Percentiles rank a stretch among this genome's conserved stretches.
Evolutionary conservation across 2,329 filamentous ascomycete genomes (phyloP).

Genomic region (Alternaria ventricosa): DNA sequence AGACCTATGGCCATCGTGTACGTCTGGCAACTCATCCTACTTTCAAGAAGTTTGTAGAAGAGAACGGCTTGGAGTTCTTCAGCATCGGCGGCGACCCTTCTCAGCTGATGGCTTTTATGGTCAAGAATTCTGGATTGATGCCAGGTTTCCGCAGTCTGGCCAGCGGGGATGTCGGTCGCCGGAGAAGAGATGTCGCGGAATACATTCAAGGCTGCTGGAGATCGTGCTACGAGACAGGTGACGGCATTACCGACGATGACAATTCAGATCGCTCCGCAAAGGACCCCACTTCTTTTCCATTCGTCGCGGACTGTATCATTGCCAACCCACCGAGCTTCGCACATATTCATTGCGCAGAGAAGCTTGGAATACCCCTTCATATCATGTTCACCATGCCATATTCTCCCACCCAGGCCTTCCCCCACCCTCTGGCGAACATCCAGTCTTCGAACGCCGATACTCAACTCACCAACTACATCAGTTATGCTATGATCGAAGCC

Average conservation of each 20-base stretch:
- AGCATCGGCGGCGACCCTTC: conserved; percentile 42
- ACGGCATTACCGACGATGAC: conserved; percentile 20
- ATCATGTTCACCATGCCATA: conserved; percentile 73
- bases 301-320: conserved; percentile 80
- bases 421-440: conserved; percentile 59
- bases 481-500: conserved; percentile 56
- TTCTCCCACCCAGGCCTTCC: conserved; percentile 53
- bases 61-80: conserved; percentile 44
- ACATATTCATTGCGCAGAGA: conserved; percentile 75
- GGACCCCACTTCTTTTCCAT: conserved; percentile 56
- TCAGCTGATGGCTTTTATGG: conserved; percentile 59
- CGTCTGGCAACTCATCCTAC: conserved; percentile 34
- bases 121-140: conserved; percentile 54
- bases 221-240: conserved; percentile 44
- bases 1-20: conserved; percentile 36
- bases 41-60: conserved; percentile 22
- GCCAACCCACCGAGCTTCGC: conserved; percentile 80
- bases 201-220: conserved; percentile 38
- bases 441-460: conserved; percentile 39
- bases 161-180: conserved; percentile 40
- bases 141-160: conserved; percentile 30
- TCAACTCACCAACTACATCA: conserved; percentile 51
- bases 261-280: background rate
- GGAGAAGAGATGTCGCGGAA: conserved; percentile 32
- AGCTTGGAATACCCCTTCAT: conserved; percentile 73